Percentiles rank a stretch among this genome's conserved stretches.
These are phyloP conservation scores for Breviolum minutum DNA, from an alignment of 73 alveolate genomes.

Conservation along the genomic window DNA sequence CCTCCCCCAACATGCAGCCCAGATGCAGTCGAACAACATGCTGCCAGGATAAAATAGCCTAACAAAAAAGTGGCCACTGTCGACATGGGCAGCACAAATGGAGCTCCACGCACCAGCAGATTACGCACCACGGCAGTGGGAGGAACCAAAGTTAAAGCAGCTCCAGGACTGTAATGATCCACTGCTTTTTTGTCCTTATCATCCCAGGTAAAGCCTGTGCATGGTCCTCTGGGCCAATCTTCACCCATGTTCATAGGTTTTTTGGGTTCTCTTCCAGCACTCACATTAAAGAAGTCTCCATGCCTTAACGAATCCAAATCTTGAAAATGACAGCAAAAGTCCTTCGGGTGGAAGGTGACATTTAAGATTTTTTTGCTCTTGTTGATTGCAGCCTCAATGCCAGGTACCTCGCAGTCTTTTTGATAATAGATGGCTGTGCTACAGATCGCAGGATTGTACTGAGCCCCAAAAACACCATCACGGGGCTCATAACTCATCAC, in stretches of 20 bases:
- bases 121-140: slow-evolving; percentile 66
- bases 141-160: slow-evolving; percentile 60
- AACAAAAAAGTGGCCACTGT: neutral
- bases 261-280: neutral
- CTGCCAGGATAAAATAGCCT: slow-evolving; percentile 39
- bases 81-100: slow-evolving; percentile 2
- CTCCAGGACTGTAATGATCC: slow-evolving; percentile 79
- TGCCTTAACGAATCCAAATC: neutral
- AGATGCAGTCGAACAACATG: neutral
- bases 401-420: slow-evolving; percentile 24
- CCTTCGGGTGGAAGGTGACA: neutral
- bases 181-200: neutral
- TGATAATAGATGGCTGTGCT: neutral
- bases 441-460: slow-evolving; percentile 37
- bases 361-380: neutral
- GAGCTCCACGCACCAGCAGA: slow-evolving; percentile 74
- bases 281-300: slow-evolving; percentile 17
- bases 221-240: slow-evolving; percentile 40
- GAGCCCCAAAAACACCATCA: slow-evolving; percentile 49
- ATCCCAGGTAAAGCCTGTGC: slow-evolving; percentile 20
- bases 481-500: slow-evolving; percentile 63
- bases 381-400: neutral
- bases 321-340: slow-evolving; percentile 32
- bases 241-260: slow-evolving; percentile 44
- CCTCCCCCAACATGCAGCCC: no score